phyloP scores from a whole-genome alignment of 1,139 yeast genomes.

The Meyerozyma sp. region DNA sequence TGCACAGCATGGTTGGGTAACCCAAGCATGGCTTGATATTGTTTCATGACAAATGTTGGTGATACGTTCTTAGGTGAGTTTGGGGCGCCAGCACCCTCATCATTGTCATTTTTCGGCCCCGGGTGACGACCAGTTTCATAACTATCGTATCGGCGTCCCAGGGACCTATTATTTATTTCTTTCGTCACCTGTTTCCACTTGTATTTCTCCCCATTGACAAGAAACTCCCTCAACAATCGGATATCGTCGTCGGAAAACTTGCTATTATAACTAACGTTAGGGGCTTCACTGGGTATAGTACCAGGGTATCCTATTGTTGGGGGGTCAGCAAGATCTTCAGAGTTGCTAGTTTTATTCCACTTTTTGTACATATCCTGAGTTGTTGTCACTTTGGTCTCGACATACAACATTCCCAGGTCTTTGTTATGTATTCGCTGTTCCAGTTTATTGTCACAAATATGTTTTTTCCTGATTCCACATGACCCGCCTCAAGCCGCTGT shows the following conservation, averaged over 20 bases:
- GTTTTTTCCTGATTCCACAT: not conserved
- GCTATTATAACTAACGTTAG: slow-evolving; percentile 7
- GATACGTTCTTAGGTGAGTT: slow-evolving; percentile 28
- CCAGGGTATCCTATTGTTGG: not conserved
- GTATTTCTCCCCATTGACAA: slow-evolving; percentile 39
- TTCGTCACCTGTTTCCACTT: slow-evolving; percentile 46
- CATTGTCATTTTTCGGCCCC: too few relatives aligned
- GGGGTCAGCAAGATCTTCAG: not conserved
- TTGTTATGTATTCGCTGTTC: not conserved
- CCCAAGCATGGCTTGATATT: slow-evolving; percentile 37
- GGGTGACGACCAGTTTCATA: not conserved
- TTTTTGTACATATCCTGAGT: not conserved
- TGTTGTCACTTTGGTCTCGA: slow-evolving; percentile 1
- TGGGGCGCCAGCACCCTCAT: slow-evolving; percentile 2
- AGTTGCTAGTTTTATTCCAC: not conserved
- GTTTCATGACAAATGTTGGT: slow-evolving; percentile 43
- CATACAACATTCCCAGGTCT: not conserved
- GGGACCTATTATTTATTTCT: slow-evolving; percentile 30
- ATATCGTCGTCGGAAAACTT: slow-evolving; percentile 35
- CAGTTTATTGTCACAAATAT: not conserved
- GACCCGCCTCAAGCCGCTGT: not conserved
- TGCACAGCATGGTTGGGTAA: slow-evolving; percentile 34
- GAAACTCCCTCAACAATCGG: slow-evolving; percentile 33
- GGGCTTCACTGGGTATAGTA: not conserved
- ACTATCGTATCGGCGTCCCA: slow-evolving; percentile 2